Evolutionary conservation across 768 basidiomycete species (phyloP).

Genomic region (Psilocybe subaeruginosa): DNA sequence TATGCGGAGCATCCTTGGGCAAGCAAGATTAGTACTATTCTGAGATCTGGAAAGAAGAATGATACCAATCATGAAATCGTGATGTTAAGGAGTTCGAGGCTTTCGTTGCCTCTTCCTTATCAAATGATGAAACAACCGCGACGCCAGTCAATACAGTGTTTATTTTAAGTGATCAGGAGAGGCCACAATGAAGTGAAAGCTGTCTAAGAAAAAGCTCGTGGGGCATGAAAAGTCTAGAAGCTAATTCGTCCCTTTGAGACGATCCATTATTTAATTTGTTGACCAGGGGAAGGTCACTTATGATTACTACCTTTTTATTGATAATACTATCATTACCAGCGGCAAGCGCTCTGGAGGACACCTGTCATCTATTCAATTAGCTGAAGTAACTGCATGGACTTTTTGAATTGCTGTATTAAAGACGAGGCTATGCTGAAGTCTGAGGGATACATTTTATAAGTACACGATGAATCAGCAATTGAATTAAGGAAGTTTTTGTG

Average conservation of each 20-base stretch:
- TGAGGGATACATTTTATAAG: not conserved
- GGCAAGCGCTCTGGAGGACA: not conserved
- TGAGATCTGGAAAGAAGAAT: not conserved
- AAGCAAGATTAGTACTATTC: not conserved
- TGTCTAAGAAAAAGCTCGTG: not conserved
- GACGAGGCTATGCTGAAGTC: not conserved
- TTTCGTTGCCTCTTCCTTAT: not conserved
- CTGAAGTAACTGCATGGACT: not conserved
- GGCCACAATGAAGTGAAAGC: not conserved
- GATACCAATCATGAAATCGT: slow-evolving; percentile 3
- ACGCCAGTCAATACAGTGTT: not conserved
- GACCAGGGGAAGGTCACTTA: not conserved
- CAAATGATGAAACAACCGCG: not conserved
- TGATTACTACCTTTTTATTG: not conserved
- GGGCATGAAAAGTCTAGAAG: not conserved
- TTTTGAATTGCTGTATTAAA: not conserved
- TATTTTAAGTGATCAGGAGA: not conserved
- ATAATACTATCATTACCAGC: not conserved
- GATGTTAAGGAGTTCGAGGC: not conserved
- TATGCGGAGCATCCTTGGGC: slow-evolving; percentile 2
- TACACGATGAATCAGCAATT: not conserved
- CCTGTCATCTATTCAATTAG: not conserved
- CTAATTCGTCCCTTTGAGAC: not conserved
- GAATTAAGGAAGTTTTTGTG: no score
- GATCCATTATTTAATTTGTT: not conserved